A percentile compares a stretch with the other conserved stretches of the same genome.
Evolutionary conservation across 495 filamentous ascomycete species (phyloP).

Genomic region (Neurospora intermedia): DNA sequence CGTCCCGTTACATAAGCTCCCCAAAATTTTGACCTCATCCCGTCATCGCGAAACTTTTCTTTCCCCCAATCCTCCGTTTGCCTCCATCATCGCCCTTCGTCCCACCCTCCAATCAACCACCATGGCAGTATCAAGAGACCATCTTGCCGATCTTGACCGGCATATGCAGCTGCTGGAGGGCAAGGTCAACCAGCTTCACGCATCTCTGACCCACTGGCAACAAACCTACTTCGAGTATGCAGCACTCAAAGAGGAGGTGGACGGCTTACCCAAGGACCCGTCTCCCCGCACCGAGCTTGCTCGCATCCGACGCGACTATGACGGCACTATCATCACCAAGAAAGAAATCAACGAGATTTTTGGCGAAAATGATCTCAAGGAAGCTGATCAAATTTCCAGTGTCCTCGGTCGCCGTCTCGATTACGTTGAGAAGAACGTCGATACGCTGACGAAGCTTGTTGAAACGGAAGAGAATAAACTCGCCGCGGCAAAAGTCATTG

Average conservation of each 20-base stretch:
- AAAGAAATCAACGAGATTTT: slow-evolving; percentile 57
- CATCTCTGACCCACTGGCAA: slow-evolving; percentile 78
- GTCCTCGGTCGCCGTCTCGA: slow-evolving; percentile 69
- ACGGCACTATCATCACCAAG: slow-evolving; percentile 32
- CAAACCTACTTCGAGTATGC: slow-evolving; percentile 88
- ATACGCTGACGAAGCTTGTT: slow-evolving; percentile 56
- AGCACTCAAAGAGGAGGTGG: slow-evolving; percentile 73
- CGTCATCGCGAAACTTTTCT: not conserved
- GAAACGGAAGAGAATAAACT: slow-evolving; percentile 58
- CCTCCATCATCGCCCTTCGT: not conserved
- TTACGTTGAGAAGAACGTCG: slow-evolving; percentile 76
- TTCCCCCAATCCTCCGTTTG: not conserved
- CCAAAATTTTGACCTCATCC: not conserved
- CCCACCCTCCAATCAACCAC: not conserved
- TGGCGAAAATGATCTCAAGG: slow-evolving; percentile 38
- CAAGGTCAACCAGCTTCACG: slow-evolving; percentile 60
- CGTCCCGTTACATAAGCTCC: not conserved
- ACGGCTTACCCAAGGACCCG: slow-evolving; percentile 25
- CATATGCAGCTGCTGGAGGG: slow-evolving; percentile 66
- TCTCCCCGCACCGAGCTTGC: slow-evolving; percentile 42
- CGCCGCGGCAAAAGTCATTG: slow-evolving; percentile 35
- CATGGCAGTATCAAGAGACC: slow-evolving; percentile 31
- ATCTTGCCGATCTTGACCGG: slow-evolving; percentile 52
- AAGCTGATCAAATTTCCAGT: slow-evolving; percentile 50
- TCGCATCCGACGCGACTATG: slow-evolving; percentile 29